A percentile compares a stretch with the other conserved stretches of the same genome.
Evolutionary conservation across 768 basidiomycete species (phyloP).

Genomic region (Phylloporus sp.): DNA sequence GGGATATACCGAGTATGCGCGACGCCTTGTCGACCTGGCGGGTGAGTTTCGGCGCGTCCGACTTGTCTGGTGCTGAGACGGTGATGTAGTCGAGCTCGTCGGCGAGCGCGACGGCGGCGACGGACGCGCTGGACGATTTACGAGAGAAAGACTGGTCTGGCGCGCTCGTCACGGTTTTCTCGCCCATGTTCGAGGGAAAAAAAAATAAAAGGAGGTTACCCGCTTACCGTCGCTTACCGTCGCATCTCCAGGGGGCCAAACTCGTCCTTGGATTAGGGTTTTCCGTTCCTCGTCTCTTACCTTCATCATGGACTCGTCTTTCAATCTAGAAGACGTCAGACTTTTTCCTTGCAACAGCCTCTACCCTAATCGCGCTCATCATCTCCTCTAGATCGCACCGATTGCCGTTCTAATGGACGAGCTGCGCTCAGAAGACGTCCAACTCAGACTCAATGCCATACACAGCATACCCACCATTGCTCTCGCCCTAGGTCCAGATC

Average conservation of each 20-base stretch:
- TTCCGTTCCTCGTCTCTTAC: too few species aligned
- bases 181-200: conserved; percentile 10
- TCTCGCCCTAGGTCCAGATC: conserved; percentile 90
- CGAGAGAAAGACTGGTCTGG: conserved; percentile 45
- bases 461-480: conserved; percentile 98
- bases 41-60: conserved; percentile 31
- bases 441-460: conserved; percentile 92
- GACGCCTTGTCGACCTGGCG: conserved; percentile 68
- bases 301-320: conserved; percentile 54
- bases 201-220: not conserved
- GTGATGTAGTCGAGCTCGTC: conserved; percentile 76
- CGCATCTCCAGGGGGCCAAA: too few species aligned
- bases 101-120: conserved; percentile 38
- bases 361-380: conserved; percentile 14
- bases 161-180: conserved; percentile 43
- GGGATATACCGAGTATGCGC: conserved; percentile 68
- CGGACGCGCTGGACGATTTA: conserved; percentile 20
- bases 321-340: conserved; percentile 66
- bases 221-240: too few species aligned
- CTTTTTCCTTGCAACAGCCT: not conserved
- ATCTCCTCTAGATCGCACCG: conserved; percentile 66
- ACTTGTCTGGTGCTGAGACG: conserved; percentile 32
- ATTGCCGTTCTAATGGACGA: conserved; percentile 98
- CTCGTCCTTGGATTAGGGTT: too few species aligned
- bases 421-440: conserved; percentile 94